These are phyloP conservation scores for Asclepias syriaca DNA, from an alignment of 257 asterid genomes.

Conservation along the genomic window DNA sequence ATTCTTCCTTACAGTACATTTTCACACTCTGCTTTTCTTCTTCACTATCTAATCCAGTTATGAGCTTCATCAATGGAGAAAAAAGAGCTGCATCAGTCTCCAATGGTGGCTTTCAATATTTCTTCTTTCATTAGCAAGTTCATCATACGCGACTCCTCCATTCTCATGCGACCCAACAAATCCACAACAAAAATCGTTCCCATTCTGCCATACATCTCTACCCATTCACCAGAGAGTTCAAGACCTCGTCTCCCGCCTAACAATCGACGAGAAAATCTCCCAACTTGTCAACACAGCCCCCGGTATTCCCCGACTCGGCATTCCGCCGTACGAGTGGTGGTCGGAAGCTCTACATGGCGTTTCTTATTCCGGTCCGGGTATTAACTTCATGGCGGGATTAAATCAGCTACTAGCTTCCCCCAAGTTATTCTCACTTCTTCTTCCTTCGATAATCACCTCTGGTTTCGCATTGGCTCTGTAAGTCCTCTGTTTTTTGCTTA, in stretches of 20 bases:
- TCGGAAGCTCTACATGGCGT: slow-evolving; percentile 94
- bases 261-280: slow-evolving; percentile 72
- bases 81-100: slow-evolving; percentile 13
- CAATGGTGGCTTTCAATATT: slow-evolving; percentile 8
- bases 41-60: slow-evolving; percentile 10
- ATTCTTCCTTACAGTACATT: not conserved
- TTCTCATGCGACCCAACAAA: slow-evolving; percentile 51
- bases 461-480: slow-evolving; percentile 88
- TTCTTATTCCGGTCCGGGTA: slow-evolving; percentile 58
- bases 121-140: slow-evolving; percentile 5
- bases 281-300: slow-evolving; percentile 78
- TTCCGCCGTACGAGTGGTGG: slow-evolving; percentile 92
- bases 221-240: slow-evolving; percentile 47
- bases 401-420: slow-evolving; percentile 80
- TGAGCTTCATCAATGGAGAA: slow-evolving; percentile 26
- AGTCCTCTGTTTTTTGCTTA: not conserved
- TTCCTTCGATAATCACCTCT: slow-evolving; percentile 63
- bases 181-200: slow-evolving; percentile 36
- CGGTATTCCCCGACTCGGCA: slow-evolving; percentile 63
- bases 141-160: slow-evolving; percentile 61
- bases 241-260: slow-evolving; percentile 70
- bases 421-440: slow-evolving; percentile 89
- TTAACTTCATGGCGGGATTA: slow-evolving; percentile 45
- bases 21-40: slow-evolving; percentile 1
- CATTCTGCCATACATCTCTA: slow-evolving; percentile 50